phyloP scores from a whole-genome alignment of 2,329 filamentous ascomycete species.

The Epichloe elymi region DNA sequence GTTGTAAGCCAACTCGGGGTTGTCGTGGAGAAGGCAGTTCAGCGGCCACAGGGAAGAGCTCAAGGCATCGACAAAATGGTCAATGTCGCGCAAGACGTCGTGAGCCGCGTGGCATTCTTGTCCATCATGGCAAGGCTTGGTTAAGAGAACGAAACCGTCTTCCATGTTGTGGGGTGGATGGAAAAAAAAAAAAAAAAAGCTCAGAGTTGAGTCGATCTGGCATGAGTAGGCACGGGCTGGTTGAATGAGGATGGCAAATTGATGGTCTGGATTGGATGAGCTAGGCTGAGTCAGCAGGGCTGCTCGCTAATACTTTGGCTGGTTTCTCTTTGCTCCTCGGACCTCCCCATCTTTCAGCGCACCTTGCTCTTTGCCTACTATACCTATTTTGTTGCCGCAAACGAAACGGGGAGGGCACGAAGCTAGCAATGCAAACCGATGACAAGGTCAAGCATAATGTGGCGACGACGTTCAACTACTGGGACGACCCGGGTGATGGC shows the following conservation, averaged over 20 bases:
- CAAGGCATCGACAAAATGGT: conserved; percentile 8
- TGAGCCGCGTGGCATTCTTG: not conserved
- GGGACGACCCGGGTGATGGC: conserved; percentile 28
- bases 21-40: conserved; percentile 28
- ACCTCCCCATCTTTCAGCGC: no score
- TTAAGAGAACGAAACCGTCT: not conserved
- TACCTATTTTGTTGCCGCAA: no score
- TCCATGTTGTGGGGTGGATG: not conserved
- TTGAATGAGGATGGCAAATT: no score
- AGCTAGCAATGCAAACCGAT: not conserved
- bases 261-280: not conserved
- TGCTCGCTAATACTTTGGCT: not conserved
- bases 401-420: not conserved
- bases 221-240: not conserved
- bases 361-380: no score
- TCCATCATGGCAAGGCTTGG: not conserved
- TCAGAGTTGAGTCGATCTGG: not conserved
- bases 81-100: conserved; percentile 27
- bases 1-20: conserved; percentile 28
- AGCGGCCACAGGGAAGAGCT: conserved; percentile 18
- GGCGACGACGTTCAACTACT: conserved; percentile 25
- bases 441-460: conserved; percentile 13
- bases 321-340: no score
- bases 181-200: no score
- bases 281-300: not conserved